phyloP scores from a whole-genome alignment of 73 alveolate species.

The Diophrys appendiculata region DNA sequence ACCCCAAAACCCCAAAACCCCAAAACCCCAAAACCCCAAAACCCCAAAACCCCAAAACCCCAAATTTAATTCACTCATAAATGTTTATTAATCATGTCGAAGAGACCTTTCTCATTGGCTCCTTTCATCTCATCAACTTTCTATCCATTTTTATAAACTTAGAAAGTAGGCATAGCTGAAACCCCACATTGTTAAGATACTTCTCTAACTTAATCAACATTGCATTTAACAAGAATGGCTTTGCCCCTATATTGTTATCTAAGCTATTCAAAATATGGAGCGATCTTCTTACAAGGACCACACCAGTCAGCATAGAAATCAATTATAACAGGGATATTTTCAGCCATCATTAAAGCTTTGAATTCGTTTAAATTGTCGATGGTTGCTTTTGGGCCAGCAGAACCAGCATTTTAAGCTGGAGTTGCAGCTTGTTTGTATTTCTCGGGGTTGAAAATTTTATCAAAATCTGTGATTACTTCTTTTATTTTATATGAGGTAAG shows the following conservation, averaged over 20 bases:
- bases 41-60: too few species aligned
- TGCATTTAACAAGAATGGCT: background rate
- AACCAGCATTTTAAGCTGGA: background rate
- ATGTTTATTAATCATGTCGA: too few species aligned
- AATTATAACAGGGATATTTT: constrained; percentile 46
- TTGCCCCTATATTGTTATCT: background rate
- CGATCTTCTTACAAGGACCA: constrained; percentile 51
- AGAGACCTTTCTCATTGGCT: too few species aligned
- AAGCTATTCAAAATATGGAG: constrained; percentile 47
- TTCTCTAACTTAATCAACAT: background rate
- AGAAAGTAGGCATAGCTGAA: constrained; percentile 7
- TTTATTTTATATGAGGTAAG: background rate
- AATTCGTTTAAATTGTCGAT: constrained; percentile 10
- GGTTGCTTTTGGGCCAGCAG: background rate
- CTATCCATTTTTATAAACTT: background rate
- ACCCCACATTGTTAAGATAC: background rate
- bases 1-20: too few species aligned
- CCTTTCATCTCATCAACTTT: background rate
- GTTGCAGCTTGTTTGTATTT: background rate
- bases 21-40: too few species aligned
- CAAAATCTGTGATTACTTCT: background rate
- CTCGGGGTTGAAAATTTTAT: background rate
- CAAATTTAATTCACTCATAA: too few species aligned
- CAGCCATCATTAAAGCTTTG: constrained; percentile 27
- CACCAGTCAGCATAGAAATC: constrained; percentile 72